These are phyloP conservation scores for Backusella luteola DNA, from an alignment of 192 early-diverging fungal genomes.

Conservation along the genomic window DNA sequence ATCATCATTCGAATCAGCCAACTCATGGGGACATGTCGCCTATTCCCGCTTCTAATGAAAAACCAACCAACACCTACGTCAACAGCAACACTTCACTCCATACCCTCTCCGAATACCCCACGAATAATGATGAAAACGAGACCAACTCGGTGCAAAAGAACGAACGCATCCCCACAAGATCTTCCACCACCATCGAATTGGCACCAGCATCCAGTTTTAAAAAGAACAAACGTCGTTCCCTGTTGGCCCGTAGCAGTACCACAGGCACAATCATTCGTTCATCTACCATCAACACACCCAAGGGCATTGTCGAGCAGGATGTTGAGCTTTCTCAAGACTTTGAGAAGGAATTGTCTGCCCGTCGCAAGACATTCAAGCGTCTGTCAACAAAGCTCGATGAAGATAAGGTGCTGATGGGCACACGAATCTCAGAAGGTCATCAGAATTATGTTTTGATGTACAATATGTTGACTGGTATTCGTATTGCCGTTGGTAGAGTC, in stretches of 20 bases:
- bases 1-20: slow-evolving; percentile 4
- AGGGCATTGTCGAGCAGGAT: neutral
- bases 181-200: neutral
- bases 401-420: slow-evolving; percentile 63
- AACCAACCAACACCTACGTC: neutral
- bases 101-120: neutral
- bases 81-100: neutral
- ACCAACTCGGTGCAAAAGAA: neutral
- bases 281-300: neutral
- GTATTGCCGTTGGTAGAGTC: slow-evolving; percentile 84
- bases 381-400: slow-evolving; percentile 27
- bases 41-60: slow-evolving; percentile 12
- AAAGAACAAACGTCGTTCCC: neutral
- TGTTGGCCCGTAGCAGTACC: neutral
- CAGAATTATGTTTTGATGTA: slow-evolving; percentile 96
- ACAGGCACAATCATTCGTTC: neutral
- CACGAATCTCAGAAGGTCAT: slow-evolving; percentile 87
- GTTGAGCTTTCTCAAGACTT: slow-evolving; percentile 14
- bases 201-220: slow-evolving; percentile 4
- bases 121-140: neutral
- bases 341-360: slow-evolving; percentile 6
- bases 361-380: slow-evolving; percentile 21
- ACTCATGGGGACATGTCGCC: neutral
- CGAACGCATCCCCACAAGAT: neutral
- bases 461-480: slow-evolving; percentile 96